phyloP scores from a whole-genome alignment of 352 stramenopile species.

The Pythium aphanidermatum region DNA sequence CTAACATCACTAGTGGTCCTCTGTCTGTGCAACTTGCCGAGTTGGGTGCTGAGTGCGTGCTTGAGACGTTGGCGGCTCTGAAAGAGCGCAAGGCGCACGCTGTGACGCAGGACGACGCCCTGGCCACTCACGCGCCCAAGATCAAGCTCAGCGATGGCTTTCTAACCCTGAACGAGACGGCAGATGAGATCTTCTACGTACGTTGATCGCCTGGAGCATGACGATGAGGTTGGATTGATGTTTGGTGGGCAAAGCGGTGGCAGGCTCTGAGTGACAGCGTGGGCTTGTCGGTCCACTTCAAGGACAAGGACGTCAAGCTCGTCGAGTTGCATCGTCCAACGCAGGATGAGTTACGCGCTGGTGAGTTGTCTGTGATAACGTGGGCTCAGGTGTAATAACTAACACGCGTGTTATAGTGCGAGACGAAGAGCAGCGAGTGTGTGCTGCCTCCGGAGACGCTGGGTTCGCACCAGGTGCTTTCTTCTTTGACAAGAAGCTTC shows the following conservation, averaged over 20 bases:
- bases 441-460: conserved; percentile 1
- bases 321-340: conserved; percentile 47
- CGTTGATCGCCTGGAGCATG: too few species aligned
- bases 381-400: neutral
- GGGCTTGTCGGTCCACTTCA: conserved; percentile 57
- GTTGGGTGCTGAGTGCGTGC: conserved; percentile 56
- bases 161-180: conserved; percentile 43
- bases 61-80: conserved; percentile 58
- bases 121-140: conserved; percentile 62
- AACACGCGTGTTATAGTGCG: conserved; percentile 5
- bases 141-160: conserved; percentile 53
- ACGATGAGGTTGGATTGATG: too few species aligned
- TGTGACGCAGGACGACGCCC: conserved; percentile 43
- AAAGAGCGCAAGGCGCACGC: conserved; percentile 37
- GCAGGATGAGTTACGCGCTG: conserved; percentile 32
- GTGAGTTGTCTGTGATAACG: neutral
- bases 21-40: conserved; percentile 34
- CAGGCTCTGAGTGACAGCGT: conserved; percentile 74
- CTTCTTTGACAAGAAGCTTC: conserved; percentile 69
- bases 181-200: conserved; percentile 54
- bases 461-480: conserved; percentile 30
- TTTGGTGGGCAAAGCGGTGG: conserved; percentile 37
- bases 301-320: conserved; percentile 63
- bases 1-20: conserved; percentile 31
- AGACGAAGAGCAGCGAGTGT: conserved; percentile 10